phyloP scores from a whole-genome alignment of 306 rosid genomes.

The Datisca glomerata region DNA sequence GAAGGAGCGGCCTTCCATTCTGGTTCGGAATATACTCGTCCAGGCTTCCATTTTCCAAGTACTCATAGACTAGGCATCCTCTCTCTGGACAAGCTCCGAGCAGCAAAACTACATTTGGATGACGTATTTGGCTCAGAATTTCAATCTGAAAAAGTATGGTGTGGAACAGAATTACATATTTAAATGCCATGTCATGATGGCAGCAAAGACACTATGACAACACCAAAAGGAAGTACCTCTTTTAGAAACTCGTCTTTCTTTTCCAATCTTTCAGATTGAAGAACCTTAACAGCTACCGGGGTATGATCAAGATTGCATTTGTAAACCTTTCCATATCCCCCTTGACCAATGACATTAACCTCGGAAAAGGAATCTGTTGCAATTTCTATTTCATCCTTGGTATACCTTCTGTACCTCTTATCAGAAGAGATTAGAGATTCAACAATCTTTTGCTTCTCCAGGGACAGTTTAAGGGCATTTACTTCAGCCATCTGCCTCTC shows the following conservation, averaged over 20 bases:
- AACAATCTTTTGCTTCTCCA: conserved; percentile 56
- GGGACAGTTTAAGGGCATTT: conserved; percentile 50
- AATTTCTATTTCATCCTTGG: conserved; percentile 58
- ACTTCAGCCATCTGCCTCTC: conserved; percentile 78
- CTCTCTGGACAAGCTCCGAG: conserved; percentile 94
- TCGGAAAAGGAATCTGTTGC: conserved; percentile 55
- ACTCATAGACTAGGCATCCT: conserved; percentile 75
- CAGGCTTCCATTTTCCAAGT: conserved; percentile 83
- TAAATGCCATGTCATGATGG: no score
- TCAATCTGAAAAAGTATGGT: conserved; percentile 58
- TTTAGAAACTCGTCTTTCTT: conserved; percentile 78
- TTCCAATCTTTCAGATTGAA: conserved; percentile 32
- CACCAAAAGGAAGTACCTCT: conserved; percentile 58
- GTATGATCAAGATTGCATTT: conserved; percentile 85
- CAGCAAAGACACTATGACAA: conserved; percentile 1
- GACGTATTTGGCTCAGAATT: conserved; percentile 86
- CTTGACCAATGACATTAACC: conserved; percentile 67
- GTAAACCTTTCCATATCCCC: conserved; percentile 95
- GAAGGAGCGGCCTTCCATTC: conserved; percentile 53
- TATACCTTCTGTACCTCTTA: conserved; percentile 71
- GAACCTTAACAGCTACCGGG: conserved; percentile 81
- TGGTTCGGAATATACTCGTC: conserved; percentile 46
- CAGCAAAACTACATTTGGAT: conserved; percentile 76
- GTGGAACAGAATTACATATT: no score
- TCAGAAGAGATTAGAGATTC: conserved; percentile 60